phyloP scores from a whole-genome alignment of 169 alveolate species.

The Plasmodium malariae region DNA sequence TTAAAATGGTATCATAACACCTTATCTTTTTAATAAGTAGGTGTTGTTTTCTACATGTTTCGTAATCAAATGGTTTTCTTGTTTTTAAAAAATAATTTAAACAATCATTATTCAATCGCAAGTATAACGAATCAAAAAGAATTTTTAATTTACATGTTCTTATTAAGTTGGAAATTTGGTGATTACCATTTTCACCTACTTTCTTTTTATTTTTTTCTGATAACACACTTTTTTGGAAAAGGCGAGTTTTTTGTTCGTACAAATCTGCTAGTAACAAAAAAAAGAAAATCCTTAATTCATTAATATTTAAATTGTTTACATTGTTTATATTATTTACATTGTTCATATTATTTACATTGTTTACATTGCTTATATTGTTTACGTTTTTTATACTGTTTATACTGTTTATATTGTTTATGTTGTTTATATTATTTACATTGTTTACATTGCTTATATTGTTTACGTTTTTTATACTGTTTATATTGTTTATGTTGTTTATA shows the following conservation, averaged over 20 bases:
- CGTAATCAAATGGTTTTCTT: not conserved
- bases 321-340: not conserved
- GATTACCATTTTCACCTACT: not conserved
- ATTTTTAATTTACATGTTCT: conserved; percentile 6
- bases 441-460: no score
- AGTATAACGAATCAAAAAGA: not conserved
- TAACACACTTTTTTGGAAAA: not conserved
- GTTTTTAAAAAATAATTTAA: conserved; percentile 34
- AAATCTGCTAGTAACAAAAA: conserved; percentile 25
- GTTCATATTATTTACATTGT: not conserved
- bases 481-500: no score
- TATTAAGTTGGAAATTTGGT: not conserved
- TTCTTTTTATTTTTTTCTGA: not conserved
- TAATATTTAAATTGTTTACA: not conserved
- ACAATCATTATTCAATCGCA: conserved; percentile 20
- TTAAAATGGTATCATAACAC: not conserved
- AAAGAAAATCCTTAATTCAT: conserved; percentile 25
- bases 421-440: no score
- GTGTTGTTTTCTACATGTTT: not conserved
- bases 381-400: no score
- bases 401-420: no score
- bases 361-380: no score
- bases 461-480: no score
- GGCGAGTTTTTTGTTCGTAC: not conserved
- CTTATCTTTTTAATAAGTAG: not conserved